Evolutionary conservation across 1,284 basidiomycete species (phyloP), one percentile per base, ranked within the genome.

Genomic region (Pseudozyma hubeiensis): DNA sequence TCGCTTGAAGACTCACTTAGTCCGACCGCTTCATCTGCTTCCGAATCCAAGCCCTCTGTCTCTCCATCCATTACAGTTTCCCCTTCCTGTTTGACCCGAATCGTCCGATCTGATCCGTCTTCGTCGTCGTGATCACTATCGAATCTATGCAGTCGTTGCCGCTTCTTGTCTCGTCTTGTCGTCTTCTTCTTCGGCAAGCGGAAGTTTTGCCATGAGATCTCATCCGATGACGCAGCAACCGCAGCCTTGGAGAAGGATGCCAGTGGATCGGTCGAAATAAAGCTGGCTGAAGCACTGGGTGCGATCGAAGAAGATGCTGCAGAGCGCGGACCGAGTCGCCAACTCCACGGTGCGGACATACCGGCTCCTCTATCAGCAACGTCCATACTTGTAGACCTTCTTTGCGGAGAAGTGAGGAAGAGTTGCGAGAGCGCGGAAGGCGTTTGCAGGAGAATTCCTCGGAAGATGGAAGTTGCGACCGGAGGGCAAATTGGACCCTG

Each of bases 121-220:
- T 40, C 45, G 8, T 55, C 45, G 13, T 55, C 53, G 35, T 45
- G 47, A 24, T 64, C 66, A 17, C 53, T 55, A 24, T 64, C 66
- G 16, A 69, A 69, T 6, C 57, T 41, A 44, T 55, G 43, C n/a
- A 69, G 52, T 30, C 61, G 52, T 13, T 34, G 35, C 11, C 45
- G 31, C 47, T 60, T 69, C 14, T 31, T 55, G 10, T 51, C 49
- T 3, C n/a, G 41, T 16, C 40, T 24, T 0, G 56, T 29, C 0
- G 9, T 1, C 2, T 8, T 40, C 14, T 30, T 61, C 1, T 13
- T 7, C 2, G 40, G 5, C 10, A 56, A 39, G 10, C 53, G 48
- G 29, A 64, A 69, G 24, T 59, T 56, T 24, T 64, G 66, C 66
- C 66, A 69, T 24, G 55, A 59, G 4, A 69, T 45, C 10, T 56